phyloP scores from a whole-genome alignment of 768 basidiomycete species.

The Rhodotorula diobovata region DNA sequence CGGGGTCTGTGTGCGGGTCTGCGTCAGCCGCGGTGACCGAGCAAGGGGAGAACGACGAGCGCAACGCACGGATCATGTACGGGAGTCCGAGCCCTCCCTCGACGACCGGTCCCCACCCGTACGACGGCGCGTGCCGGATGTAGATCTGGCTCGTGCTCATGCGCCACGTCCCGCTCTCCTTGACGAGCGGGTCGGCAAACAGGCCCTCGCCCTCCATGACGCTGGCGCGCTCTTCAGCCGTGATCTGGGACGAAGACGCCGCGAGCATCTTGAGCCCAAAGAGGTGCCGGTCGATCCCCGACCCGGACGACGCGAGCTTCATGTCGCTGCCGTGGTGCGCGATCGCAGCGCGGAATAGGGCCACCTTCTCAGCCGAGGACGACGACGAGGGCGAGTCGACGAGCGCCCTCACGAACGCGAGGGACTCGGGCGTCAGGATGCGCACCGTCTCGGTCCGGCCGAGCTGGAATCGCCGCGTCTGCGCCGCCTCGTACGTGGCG shows the following conservation, averaged over 20 bases:
- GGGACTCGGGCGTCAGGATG: constrained; percentile 72
- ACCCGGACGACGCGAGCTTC: constrained; percentile 80
- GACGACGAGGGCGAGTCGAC: constrained; percentile 51
- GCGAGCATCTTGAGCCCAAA: constrained; percentile 84
- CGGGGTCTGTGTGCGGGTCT: constrained; percentile 36
- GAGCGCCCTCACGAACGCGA: constrained; percentile 85
- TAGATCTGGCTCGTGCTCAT: constrained; percentile 80
- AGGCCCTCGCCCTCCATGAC: constrained; percentile 3
- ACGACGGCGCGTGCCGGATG: constrained; percentile 23
- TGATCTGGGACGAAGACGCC: neutral
- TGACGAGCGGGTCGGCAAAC: constrained; percentile 55
- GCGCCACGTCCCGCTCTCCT: constrained; percentile 85
- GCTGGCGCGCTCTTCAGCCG: constrained; percentile 1
- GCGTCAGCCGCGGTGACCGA: neutral
- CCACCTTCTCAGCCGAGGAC: constrained; percentile 57
- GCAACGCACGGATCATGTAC: constrained; percentile 61
- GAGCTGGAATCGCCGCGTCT: constrained; percentile 81
- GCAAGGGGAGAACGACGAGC: neutral
- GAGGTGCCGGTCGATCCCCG: constrained; percentile 88
- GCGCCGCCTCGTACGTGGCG: constrained; percentile 75
- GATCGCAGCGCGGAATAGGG: constrained; percentile 68
- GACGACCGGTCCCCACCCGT: constrained; percentile 79
- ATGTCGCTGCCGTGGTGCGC: constrained; percentile 75
- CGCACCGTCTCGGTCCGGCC: constrained; percentile 94
- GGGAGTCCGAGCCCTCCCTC: constrained; percentile 85